Base-by-base conservation (phyloP, 192 early-diverging fungal species). In the Backusella sp. region DNA sequence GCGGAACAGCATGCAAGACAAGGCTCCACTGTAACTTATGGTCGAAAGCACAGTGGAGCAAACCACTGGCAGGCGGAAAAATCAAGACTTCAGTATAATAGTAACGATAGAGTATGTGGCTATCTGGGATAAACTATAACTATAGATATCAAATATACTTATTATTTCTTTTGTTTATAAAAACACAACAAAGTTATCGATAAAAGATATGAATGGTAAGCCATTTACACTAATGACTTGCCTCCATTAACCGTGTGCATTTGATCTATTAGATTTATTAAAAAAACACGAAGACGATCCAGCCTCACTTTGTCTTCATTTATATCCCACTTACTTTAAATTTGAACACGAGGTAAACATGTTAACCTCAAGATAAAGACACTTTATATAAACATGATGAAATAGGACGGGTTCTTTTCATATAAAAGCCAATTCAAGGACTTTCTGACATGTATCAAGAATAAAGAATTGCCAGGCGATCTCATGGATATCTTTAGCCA, bases 241-340 rank as follows among this genome's bases (percentile, higher is more conserved):
- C 17, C 19, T 49, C 26, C 8, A 67, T 26, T 44, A 34, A 52
- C 67, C 17, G 15, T 44, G 9, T 78, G 26, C 73, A 65, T 36
- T 41, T 86, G 26, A 49, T 75, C 11, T 35, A 62, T 1, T 9
- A 84, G 86, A 83, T 77, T 66, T 87, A 19, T 44, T 87, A 76
- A 9, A 84, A 79, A 78, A 83, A 73, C 84, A 88, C 72, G 81
- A 82, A 68, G 71, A 85, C 23, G 85, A 84, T 56, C 80, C 82
- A 68, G 88, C 91, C 6, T 93, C 92, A 2, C 82, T 92, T 39
- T 80, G 82, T 35, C 70, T 93, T 41, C 92, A 92, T 70, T 74
- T 93, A 66, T 91, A 91, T 71, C 84, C 89, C 53, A 90, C 90
- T 30, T 91, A 93, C 83, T 93, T 92, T 77, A 90, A 91, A 67